A percentile compares a stretch with the other conserved stretches of the same genome.
Evolutionary conservation across 441 rosid species (phyloP).

Genomic region (Syzygium syzygioides): DNA sequence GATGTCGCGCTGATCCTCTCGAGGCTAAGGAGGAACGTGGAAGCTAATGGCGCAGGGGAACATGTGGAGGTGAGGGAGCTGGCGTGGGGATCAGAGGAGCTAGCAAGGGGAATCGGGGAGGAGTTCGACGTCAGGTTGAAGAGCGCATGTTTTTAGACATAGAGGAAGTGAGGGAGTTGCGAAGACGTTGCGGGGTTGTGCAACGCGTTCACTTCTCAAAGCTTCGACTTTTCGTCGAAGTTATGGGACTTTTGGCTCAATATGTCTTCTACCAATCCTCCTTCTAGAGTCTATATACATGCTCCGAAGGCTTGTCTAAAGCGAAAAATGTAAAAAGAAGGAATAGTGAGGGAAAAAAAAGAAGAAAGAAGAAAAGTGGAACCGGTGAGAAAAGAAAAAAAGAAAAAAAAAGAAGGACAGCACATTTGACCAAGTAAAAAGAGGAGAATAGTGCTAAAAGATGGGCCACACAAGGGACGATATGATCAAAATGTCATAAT

Average conservation of each 20-base stretch:
- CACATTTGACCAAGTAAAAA: background rate
- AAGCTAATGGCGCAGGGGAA: too few relatives aligned
- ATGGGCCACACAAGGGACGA: fast-evolving
- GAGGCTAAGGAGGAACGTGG: too few relatives aligned
- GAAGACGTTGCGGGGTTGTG: too few relatives aligned
- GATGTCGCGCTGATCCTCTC: too few relatives aligned
- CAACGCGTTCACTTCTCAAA: fast-evolving
- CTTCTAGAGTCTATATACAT: too few relatives aligned
- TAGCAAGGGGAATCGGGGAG: too few relatives aligned
- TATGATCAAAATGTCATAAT: fast-evolving
- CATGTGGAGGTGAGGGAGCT: too few relatives aligned
- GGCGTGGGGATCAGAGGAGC: too few relatives aligned
- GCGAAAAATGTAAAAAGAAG: background rate
- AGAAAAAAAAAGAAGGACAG: fast-evolving
- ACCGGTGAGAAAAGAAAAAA: background rate
- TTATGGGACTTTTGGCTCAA: background rate
- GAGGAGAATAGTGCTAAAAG: background rate
- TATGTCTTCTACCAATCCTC: background rate
- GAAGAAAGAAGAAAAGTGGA: background rate
- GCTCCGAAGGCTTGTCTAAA: background rate
- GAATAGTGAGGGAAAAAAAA: background rate
- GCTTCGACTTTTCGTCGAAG: background rate
- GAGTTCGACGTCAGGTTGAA: too few relatives aligned
- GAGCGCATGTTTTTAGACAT: too few relatives aligned
- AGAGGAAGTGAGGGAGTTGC: too few relatives aligned